Evolutionary conservation across 169 alveolate species (phyloP), one percentile per base, ranked within the genome.

Genomic region (Eimeria falciformis): DNA sequence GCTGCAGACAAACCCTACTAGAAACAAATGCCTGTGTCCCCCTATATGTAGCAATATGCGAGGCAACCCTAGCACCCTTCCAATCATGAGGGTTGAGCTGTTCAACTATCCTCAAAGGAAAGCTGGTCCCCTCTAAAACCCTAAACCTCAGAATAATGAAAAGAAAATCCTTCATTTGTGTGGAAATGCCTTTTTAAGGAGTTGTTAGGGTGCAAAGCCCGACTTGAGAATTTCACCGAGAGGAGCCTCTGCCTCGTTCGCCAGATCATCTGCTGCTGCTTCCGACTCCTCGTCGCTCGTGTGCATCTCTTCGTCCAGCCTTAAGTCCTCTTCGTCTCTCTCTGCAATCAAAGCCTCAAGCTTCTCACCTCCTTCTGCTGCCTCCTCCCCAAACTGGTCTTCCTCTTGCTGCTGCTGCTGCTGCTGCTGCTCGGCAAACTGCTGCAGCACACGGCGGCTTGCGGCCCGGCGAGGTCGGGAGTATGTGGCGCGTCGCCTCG

Each of bases 241-340:
- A 37, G 93, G 94, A 6, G 77, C 53, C 7, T 94, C 92, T 58
- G 94, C 94, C 18, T 93, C 94, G 55, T 69, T 85, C 45, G 66
- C 50, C 71, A 94, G 91, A 27, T 75, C 75, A 12, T 81, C 73
- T 43, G 93, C 94, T 23, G 92, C 95, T 66, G 81, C 86, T 81
- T 85, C 91, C n/a, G 90, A 90, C 73, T 71, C 94, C 14, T 79
- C 95, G 50, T 91, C 90, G 37, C 81, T 83, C 33, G 83, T 53
- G 27, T 73, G 81, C 66, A 94, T 93, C 69, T 93, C 95, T 21
- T 73, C 86, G 55, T 78, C 91, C 27, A 92, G 78, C 78, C 91
- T 90, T 37, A 85, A 92, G 25, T 93, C 88, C 45, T 81, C 94
- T 81, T 93, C 95, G 33, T 87, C 78, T 37, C 85, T 45, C 62